A percentile compares a stretch with the other conserved stretches of the same genome.
Conservation (phyloP, 768 basidiomycete species). For the Suillus weaverae region DNA sequence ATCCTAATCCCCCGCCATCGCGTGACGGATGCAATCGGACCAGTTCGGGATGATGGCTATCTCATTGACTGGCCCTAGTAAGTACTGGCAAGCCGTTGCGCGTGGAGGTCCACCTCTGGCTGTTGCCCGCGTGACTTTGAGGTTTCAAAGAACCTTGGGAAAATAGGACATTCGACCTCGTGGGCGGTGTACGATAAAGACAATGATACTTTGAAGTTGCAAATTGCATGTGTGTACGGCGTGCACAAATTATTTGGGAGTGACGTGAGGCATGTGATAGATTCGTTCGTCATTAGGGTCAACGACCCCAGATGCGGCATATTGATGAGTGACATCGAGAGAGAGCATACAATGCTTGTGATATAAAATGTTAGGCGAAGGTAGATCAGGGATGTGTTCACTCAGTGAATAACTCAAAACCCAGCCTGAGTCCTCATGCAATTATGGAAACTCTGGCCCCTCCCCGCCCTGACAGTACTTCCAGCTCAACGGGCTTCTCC, state of each 20-base stretch:
- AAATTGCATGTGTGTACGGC: neutral
- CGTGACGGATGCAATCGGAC: neutral
- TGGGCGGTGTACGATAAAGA: neutral
- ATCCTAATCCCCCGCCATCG: neutral
- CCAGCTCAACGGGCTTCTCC: constrained; percentile 3
- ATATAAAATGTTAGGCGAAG: neutral
- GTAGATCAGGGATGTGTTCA: neutral
- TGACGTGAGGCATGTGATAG: neutral
- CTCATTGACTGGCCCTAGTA: neutral
- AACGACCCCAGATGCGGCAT: neutral
- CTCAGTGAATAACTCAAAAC: neutral
- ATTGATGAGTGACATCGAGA: neutral
- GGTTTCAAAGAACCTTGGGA: neutral
- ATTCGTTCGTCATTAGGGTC: neutral
- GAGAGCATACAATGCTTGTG: neutral
- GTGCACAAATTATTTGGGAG: neutral
- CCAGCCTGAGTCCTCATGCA: neutral
- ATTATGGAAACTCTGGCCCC: neutral
- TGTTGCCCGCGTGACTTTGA: neutral
- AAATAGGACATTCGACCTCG: neutral
- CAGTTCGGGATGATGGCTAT: neutral
- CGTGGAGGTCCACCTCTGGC: neutral
- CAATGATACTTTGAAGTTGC: no score
- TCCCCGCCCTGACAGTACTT: neutral
- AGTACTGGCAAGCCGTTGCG: neutral